Conservation (phyloP, 352 stramenopile species). For the Globisporangium apiculatum region DNA sequence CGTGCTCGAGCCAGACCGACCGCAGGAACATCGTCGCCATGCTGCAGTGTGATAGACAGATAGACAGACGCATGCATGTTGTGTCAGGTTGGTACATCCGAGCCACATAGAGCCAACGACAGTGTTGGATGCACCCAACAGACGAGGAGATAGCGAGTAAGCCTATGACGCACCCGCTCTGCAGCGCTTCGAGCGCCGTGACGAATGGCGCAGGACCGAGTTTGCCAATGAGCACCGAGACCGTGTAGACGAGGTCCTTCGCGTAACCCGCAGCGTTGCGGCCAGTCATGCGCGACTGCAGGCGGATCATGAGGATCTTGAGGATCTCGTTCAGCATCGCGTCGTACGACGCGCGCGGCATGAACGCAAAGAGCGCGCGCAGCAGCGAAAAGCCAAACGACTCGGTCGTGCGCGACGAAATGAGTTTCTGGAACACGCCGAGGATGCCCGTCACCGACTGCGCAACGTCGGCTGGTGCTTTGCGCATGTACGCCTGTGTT, state of each 20-base stretch:
- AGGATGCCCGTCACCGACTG: constrained; percentile 82
- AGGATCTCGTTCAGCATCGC: constrained; percentile 89
- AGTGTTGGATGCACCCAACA: background rate
- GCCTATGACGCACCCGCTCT: constrained; percentile 63
- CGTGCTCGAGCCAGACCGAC: constrained; percentile 84
- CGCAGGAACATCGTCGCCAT: constrained; percentile 91
- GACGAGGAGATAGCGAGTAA: constrained; percentile 8
- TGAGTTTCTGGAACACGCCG: constrained; percentile 98
- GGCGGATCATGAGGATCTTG: constrained; percentile 92
- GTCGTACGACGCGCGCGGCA: constrained; percentile 69
- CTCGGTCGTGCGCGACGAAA: constrained; percentile 92
- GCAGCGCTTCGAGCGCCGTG: constrained; percentile 77
- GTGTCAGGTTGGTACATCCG: background rate
- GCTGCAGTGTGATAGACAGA: constrained; percentile 31
- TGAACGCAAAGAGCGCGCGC: constrained; percentile 81
- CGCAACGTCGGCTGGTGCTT: constrained; percentile 88
- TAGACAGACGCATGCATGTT: constrained; percentile 11
- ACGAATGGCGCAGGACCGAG: constrained; percentile 77
- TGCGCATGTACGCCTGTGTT: constrained; percentile 90
- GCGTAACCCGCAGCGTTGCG: constrained; percentile 78
- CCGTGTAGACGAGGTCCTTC: constrained; percentile 88
- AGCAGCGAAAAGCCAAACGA: constrained; percentile 92
- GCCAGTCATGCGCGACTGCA: constrained; percentile 88
- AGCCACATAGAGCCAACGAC: background rate
- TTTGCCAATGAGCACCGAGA: constrained; percentile 86